phyloP scores from a whole-genome alignment of 257 asterid species.

The Solanum verrucosum region DNA sequence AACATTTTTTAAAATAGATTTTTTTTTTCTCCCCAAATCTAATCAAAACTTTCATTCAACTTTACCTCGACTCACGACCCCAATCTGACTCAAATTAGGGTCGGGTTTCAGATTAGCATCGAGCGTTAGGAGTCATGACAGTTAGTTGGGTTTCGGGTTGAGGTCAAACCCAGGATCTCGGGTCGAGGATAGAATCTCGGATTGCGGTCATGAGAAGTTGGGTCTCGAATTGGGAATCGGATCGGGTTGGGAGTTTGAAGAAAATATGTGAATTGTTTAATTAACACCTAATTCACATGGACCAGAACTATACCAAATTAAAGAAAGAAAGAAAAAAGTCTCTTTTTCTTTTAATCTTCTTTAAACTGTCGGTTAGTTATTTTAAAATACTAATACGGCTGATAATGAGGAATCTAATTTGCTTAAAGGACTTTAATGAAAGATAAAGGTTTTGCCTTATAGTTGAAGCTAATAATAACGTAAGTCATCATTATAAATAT shows the following conservation, averaged over 20 bases:
- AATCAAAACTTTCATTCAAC: no score
- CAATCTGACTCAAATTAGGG: fast-evolving
- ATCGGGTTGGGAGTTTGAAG: not conserved
- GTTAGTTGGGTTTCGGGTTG: not conserved
- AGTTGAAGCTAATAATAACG: not conserved
- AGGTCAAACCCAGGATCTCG: not conserved
- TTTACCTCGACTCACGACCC: not conserved
- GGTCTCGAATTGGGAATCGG: not conserved
- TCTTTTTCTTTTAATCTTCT: not conserved
- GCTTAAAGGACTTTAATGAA: not conserved
- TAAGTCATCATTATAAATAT: not conserved
- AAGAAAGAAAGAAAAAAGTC: not conserved
- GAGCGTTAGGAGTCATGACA: no score
- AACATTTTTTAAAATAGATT: no score
- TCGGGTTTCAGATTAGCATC: not conserved
- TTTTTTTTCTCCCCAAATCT: not conserved
- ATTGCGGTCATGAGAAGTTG: not conserved
- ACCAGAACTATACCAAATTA: not conserved
- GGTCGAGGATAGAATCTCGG: no score
- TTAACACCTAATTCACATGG: not conserved
- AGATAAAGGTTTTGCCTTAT: not conserved
- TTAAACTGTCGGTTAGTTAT: not conserved
- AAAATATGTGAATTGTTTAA: not conserved
- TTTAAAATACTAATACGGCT: not conserved
- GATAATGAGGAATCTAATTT: not conserved